These are phyloP conservation scores for Xylariaceae sp. DNA, from an alignment of 2,329 filamentous ascomycete genomes.

Conservation along the genomic window DNA sequence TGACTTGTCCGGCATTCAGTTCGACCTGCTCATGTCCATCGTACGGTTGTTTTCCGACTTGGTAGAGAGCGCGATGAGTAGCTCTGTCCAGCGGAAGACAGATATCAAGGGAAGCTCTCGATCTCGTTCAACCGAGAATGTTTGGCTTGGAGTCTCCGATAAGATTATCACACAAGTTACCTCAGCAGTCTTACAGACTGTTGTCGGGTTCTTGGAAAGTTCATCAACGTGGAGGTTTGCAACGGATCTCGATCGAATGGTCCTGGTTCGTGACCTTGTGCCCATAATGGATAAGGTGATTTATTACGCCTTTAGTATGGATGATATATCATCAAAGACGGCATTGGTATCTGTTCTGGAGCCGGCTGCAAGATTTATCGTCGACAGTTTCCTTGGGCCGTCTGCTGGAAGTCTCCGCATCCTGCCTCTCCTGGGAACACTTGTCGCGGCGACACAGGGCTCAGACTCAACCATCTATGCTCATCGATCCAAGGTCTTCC, in stretches of 20 bases:
- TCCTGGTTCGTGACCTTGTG: conserved; percentile 63
- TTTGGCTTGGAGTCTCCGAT: conserved; percentile 70
- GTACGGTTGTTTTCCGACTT: conserved; percentile 69
- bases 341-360: conserved; percentile 58
- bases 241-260: conserved; percentile 59
- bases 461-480: conserved; percentile 59
- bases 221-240: conserved; percentile 81
- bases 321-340: conserved; percentile 47
- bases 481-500: conserved; percentile 49
- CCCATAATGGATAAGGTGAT: conserved; percentile 67
- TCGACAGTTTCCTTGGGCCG: conserved; percentile 69
- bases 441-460: conserved; percentile 57
- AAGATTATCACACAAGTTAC: conserved; percentile 69
- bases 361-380: conserved; percentile 67
- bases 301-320: conserved; percentile 67
- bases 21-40: conserved; percentile 70
- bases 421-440: conserved; percentile 67
- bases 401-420: conserved; percentile 67
- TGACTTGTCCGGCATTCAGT: conserved; percentile 71
- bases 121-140: conserved; percentile 44
- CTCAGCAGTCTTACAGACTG: conserved; percentile 65
- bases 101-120: conserved; percentile 45
- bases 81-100: conserved; percentile 61
- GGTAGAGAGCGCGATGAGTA: conserved; percentile 67
- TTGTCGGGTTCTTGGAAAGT: conserved; percentile 81